Evolutionary conservation across 2,329 filamentous ascomycete genomes (phyloP).

Genomic region (Cladorrhinum sp.): DNA sequence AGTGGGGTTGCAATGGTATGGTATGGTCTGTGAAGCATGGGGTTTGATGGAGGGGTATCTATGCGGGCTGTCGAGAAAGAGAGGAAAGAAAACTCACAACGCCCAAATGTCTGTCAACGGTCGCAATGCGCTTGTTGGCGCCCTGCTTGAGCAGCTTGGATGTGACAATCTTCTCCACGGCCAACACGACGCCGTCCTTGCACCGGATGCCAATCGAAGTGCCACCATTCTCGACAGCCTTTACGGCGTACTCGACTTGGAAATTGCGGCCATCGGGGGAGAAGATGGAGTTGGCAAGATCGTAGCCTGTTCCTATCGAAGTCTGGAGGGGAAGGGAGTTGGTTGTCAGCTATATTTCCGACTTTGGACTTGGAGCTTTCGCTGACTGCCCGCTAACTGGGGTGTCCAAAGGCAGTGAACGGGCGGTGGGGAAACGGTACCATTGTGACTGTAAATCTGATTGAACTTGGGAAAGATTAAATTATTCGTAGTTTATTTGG

Average conservation of each 20-base stretch:
- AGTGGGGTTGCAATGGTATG: background rate
- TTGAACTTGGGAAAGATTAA: background rate
- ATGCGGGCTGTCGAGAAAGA: no score
- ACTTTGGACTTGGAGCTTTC: conserved; percentile 1
- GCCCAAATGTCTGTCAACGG: conserved; percentile 88
- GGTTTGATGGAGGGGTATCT: background rate
- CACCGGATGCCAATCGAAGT: conserved; percentile 94
- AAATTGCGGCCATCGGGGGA: conserved; percentile 98
- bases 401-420: background rate
- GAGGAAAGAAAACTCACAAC: conserved; percentile 60
- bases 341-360: background rate
- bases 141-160: conserved; percentile 94
- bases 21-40: background rate
- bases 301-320: conserved; percentile 99
- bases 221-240: conserved; percentile 96
- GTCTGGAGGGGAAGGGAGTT: conserved; percentile 57
- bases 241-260: conserved; percentile 97
- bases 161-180: conserved; percentile 91
- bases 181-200: conserved; percentile 94
- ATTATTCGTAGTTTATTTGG: conserved; percentile 4
- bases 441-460: conserved; percentile 19
- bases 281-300: conserved; percentile 99
- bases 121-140: conserved; percentile 96
- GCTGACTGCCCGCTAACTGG: background rate
- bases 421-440: conserved; percentile 8